Evolutionary conservation across 2,329 filamentous ascomycete species (phyloP).

Genomic region (Neofusicoccum cordaticola): DNA sequence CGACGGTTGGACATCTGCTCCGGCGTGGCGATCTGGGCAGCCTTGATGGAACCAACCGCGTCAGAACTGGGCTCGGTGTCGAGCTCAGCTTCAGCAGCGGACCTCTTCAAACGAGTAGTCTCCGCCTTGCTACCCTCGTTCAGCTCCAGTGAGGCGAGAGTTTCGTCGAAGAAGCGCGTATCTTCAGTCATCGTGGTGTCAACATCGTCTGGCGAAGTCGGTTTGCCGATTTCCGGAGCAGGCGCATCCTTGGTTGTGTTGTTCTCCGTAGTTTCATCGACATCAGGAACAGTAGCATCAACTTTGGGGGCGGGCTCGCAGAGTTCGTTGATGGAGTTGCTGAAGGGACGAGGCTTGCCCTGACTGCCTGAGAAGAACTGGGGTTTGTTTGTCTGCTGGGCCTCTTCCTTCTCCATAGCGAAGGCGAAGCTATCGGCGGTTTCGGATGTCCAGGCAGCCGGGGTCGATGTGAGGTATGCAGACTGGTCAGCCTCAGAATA

Average conservation of each 20-base stretch:
- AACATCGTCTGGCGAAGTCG: neutral
- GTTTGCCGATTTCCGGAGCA: neutral
- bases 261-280: neutral
- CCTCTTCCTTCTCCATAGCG: neutral
- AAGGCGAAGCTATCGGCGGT: neutral
- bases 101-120: neutral
- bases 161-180: neutral
- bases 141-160: too few species aligned
- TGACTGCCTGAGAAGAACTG: neutral
- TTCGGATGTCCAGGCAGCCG: neutral
- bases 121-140: neutral
- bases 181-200: neutral
- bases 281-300: neutral
- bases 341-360: conserved; percentile 1
- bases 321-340: conserved; percentile 10
- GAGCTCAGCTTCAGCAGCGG: neutral
- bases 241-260: neutral
- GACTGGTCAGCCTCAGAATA: neutral
- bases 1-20: conserved; percentile 4
- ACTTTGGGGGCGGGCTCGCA: neutral
- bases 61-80: neutral
- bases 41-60: neutral
- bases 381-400: neutral
- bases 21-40: neutral
- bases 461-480: neutral